Evolutionary conservation across 805 yeast species (phyloP), one percentile per base, ranked within the genome.

Genomic region (Nakazawaea sp.): DNA sequence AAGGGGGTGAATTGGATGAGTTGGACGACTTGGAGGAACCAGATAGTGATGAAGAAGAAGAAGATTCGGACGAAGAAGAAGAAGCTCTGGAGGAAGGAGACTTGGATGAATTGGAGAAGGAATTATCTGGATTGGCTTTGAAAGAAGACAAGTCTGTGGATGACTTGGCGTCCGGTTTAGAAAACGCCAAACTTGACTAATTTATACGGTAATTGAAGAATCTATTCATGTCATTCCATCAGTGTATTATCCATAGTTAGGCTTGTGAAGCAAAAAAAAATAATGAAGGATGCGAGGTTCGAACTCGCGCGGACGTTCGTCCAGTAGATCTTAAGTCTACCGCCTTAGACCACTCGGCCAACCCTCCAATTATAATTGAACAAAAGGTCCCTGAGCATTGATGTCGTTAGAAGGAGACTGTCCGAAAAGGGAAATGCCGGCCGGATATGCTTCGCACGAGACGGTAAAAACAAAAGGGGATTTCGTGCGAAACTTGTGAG

Each of bases 1-100:
- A 87, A 52, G 92, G 89, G 0, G 96, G 95, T 43, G 90, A 82
- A 56, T 64, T 92, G 24, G 96, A 90, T 51, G 98, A 92, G 55
- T 69, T 92, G 34, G 97, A 90, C 50, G 98, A 92, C 49, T 73
- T 92, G 62, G 98, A 90, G 64, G 96, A 87, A 58, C 65, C 72
- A 25, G 77, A 77, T 45, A 75, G 77, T 33, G 84, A 75, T 18
- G 86, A 77, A 37, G 86, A 78, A 39, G 85, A 78, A 17, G 81
- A 72, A 3, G 81, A 70, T 15, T 80, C 70, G 9, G 78, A 68
- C 4, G 79, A 66, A 3, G 75, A 64, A 12, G 76, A 67, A 6
- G 67, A 67, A 19, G 81, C 69, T 33, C 68, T 55, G 16, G 69
- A 60, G 21, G 71, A 70, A 33, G 85, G 54, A 26, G 68, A 69